These are phyloP conservation scores for Penicillium sp. DNA, from an alignment of 2,329 filamentous ascomycete genomes.

Conservation along the genomic window DNA sequence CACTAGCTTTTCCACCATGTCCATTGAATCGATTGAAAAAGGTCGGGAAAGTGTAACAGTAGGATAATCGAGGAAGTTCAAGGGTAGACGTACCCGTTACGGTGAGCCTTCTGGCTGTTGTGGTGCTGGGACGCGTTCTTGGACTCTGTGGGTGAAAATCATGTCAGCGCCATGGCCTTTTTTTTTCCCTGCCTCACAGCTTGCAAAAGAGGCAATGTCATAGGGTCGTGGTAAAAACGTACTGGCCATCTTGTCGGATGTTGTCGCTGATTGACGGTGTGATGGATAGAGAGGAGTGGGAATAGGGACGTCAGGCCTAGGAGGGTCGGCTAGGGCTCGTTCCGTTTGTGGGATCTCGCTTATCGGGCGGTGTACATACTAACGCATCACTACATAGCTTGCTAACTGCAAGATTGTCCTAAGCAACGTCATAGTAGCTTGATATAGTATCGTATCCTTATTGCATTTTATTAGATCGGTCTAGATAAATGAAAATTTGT, in stretches of 20 bases:
- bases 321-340: conserved; percentile 36
- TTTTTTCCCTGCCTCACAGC: conserved; percentile 2
- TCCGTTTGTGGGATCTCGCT: conserved; percentile 41
- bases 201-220: not conserved
- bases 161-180: conserved; percentile 25
- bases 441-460: not conserved
- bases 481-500: not conserved
- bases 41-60: not conserved
- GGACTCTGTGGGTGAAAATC: conserved; percentile 65
- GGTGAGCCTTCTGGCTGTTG: conserved; percentile 97
- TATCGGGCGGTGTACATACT: conserved; percentile 31
- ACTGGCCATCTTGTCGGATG: conserved; percentile 48
- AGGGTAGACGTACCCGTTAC: conserved; percentile 77
- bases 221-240: conserved; percentile 25
- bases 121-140: conserved; percentile 99
- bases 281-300: conserved; percentile 32
- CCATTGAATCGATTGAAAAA: not conserved
- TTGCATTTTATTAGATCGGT: not conserved
- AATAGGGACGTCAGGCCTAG: conserved; percentile 30
- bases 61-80: conserved; percentile 6
- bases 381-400: not conserved
- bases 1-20: not conserved
- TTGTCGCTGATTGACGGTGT: conserved; percentile 40
- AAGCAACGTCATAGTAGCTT: not conserved
- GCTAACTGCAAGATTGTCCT: not conserved